phyloP scores from a whole-genome alignment of 164 flowering plant genomes.

The Vitis riparia region DNA sequence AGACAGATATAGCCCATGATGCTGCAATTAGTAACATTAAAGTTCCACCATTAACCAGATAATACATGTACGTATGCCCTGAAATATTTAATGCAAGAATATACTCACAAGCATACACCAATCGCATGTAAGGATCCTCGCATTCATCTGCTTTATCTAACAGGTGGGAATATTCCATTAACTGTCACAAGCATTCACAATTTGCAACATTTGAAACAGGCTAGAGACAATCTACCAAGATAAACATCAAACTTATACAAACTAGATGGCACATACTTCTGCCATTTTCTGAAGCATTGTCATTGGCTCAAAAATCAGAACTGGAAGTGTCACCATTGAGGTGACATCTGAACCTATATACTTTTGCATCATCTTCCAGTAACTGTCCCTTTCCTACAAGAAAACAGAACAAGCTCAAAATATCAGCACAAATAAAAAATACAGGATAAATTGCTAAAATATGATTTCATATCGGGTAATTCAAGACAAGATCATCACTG shows the following conservation, averaged over 20 bases:
- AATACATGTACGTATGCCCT: neutral
- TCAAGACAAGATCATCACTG: neutral
- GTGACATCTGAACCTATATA: conserved; percentile 86
- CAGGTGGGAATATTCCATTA: conserved; percentile 85
- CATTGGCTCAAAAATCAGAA: conserved; percentile 87
- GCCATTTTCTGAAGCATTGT: conserved; percentile 92
- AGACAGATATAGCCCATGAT: conserved; percentile 84
- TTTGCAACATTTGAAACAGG: neutral
- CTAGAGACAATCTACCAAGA: neutral
- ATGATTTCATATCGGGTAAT: neutral
- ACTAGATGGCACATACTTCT: conserved; percentile 49
- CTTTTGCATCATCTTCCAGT: conserved; percentile 90
- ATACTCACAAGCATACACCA: conserved; percentile 77
- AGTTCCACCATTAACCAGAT: neutral
- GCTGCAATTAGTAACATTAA: conserved; percentile 40
- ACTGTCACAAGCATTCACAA: conserved; percentile 35
- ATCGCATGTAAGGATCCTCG: conserved; percentile 88
- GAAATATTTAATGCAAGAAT: conserved; percentile 2
- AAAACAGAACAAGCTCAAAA: neutral
- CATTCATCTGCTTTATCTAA: conserved; percentile 85
- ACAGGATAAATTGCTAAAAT: neutral
- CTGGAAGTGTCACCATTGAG: conserved; percentile 91
- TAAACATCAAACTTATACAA: neutral
- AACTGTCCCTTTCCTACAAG: conserved; percentile 70
- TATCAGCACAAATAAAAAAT: neutral